Evolutionary conservation across 805 yeast genomes (phyloP), one percentile per base, ranked within the genome.

Genomic region (Zygosaccharomyces kombuchaensis): DNA sequence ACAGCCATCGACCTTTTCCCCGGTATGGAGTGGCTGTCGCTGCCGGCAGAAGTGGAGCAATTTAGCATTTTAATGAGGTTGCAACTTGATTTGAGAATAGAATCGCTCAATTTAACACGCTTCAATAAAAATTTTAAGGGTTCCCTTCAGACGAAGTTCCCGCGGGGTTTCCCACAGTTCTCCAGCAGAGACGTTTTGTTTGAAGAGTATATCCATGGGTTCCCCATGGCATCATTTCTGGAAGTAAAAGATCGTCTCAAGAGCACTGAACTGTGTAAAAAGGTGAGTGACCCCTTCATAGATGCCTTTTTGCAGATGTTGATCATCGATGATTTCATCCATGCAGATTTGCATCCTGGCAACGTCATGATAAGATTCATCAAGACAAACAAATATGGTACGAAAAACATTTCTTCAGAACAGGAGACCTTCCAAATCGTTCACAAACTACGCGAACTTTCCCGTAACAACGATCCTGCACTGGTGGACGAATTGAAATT

Each of bases 331-430:
- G 90, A 93, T 63, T 93, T 93, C 65, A 87, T 90, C 36, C 99
- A 93, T 64, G 91, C 98, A 0, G 99, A 93, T 68, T 72, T 93
- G 48, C 99, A 93, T 56, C 97, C 99, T 0, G 99, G 99, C 3
- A 93, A 93, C 63, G 87, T 93, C 59, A 78, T 89, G 72, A 77
- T 87, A 7, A 69, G 87, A 39, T 81, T 86, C 56, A 74, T 82
- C 54, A 80, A 79, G 54, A 74, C 69, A 2, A 63, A 68, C 48
- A 65, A 57, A 25, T 45, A 62, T 19, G 62, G 56, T 10, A 62
- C 64, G 1, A 59, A 62, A 40, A 52, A 60, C 2, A 40, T 56
- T 7, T 60, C 69, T 1, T 49, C 59, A 5, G 61, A 62, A 43
- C 44, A 46, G 7, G 61, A 59, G 10, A 57, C 60, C 6, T 52